A percentile compares a stretch with the other conserved stretches of the same genome.
These are phyloP conservation scores for Beauveria rudraprayagi DNA, from an alignment of 2,329 filamentous ascomycete species.

Conservation along the genomic window DNA sequence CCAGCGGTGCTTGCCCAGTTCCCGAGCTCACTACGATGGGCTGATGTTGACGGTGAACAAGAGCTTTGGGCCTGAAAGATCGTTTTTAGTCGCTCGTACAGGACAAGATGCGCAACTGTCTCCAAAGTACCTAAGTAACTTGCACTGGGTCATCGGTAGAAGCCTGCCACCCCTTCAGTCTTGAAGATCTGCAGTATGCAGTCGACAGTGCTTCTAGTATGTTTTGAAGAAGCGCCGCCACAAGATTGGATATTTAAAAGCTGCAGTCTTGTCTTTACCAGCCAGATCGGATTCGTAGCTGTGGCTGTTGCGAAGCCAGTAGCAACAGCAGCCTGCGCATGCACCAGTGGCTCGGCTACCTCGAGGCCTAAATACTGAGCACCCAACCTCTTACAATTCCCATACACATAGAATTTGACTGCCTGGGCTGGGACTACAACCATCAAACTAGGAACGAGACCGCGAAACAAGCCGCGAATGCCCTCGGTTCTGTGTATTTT, in stretches of 20 bases:
- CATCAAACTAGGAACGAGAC: conserved; percentile 79
- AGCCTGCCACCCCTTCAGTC: conserved; percentile 68
- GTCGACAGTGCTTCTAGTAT: conserved; percentile 78
- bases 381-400: conserved; percentile 79
- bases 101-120: conserved; percentile 83
- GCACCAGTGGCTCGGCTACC: conserved; percentile 63
- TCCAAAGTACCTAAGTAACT: conserved; percentile 87
- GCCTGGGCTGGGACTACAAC: conserved; percentile 83
- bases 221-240: conserved; percentile 24
- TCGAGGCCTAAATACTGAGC: conserved; percentile 65
- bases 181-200: conserved; percentile 75
- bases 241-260: conserved; percentile 67
- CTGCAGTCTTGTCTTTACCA: conserved; percentile 88
- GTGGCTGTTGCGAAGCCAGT: conserved; percentile 83
- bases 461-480: conserved; percentile 82
- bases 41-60: conserved; percentile 33
- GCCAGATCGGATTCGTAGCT: conserved; percentile 92
- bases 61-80: conserved; percentile 47
- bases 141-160: conserved; percentile 85
- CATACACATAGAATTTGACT: conserved; percentile 92
- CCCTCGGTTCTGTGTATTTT: conserved; percentile 79
- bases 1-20: conserved; percentile 58
- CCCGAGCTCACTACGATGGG: conserved; percentile 37
- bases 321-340: conserved; percentile 65
- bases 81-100: conserved; percentile 88